phyloP scores from a whole-genome alignment of 148 eudicot species.

The Rhododendron vialii region DNA sequence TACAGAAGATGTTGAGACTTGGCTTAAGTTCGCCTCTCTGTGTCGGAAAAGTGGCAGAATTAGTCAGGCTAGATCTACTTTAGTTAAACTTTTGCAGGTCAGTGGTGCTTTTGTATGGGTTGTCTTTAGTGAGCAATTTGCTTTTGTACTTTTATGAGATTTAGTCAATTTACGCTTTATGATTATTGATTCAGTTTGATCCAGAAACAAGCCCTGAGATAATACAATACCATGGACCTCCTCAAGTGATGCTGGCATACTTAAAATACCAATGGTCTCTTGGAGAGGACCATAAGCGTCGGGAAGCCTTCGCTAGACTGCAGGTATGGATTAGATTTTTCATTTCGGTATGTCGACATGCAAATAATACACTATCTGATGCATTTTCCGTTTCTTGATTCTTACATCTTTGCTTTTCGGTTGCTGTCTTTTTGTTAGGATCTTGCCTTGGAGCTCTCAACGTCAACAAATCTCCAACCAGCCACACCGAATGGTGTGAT shows the following conservation, averaged over 20 bases:
- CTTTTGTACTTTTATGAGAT: background rate
- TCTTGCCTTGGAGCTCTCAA: constrained; percentile 64
- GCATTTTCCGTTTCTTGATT: background rate
- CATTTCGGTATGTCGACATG: background rate
- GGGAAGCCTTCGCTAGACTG: constrained; percentile 77
- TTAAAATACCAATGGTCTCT: constrained; percentile 92
- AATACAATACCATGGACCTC: constrained; percentile 70
- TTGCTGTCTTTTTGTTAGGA: constrained; percentile 36
- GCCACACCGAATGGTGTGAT: constrained; percentile 29
- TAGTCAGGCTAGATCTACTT: constrained; percentile 89
- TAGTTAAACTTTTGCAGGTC: constrained; percentile 87
- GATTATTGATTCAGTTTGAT: constrained; percentile 54
- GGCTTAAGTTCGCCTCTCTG: constrained; percentile 92
- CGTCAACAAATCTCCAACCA: constrained; percentile 36
- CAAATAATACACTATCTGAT: background rate
- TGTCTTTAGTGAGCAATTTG: background rate
- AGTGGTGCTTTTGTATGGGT: background rate
- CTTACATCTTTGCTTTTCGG: background rate
- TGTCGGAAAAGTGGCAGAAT: constrained; percentile 90
- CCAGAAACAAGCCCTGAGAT: constrained; percentile 79
- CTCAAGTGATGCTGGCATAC: constrained; percentile 89
- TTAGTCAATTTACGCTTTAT: constrained; percentile 10
- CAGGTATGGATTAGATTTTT: constrained; percentile 45
- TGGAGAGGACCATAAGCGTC: constrained; percentile 93
- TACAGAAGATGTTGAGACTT: constrained; percentile 82